Evolutionary conservation across 805 yeast genomes (phyloP), one percentile per base, ranked within the genome.

Genomic region (Starmera caribaea): DNA sequence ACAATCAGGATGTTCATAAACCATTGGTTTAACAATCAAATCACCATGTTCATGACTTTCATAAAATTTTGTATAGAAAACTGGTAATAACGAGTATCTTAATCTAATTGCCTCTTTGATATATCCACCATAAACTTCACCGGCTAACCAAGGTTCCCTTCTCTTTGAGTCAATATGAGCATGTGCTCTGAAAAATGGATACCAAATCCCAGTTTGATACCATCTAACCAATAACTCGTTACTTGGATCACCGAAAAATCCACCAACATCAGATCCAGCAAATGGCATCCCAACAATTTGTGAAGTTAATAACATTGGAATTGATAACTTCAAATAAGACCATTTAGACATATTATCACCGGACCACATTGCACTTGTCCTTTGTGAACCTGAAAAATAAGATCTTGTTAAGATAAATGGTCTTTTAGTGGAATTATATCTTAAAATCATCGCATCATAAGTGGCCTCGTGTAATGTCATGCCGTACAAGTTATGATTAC

Each of bases 261-360:
- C 98, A 29, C 96, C 97, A 35, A 92, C 90, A 63, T 92, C 99
- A 8, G 96, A 90, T 8, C 99, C 99, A 7, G 83, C 73, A 62
- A 89, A 90, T 27, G 96, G 96, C 78, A 78, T 80, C 8, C 95
- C 95, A 2, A 76, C 85, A 26, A 85, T 65, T 36, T 88, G 87
- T 47, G 80, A 72, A 3, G 94, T 84, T 43, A 92, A 66, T 13
- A 86, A 59, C 96, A 88, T 89, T 7, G 97, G 96, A 35, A 87
- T 71, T 0, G 96, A 85, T 5, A 75, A 69, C 48, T 72, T 69
- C 44, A 92, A 67, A 52, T 87, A 83, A 45, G 81, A 92, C 98
- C 98, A 92, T 48, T 73, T 80, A 3, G 96, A 86, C 73, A 76
- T 81, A 58, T 90, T 92, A 58, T 92, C 99, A 35, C 99, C 99